These are phyloP conservation scores for Xerocomus spinulosus DNA, from an alignment of 768 basidiomycete species.

Conservation along the genomic window DNA sequence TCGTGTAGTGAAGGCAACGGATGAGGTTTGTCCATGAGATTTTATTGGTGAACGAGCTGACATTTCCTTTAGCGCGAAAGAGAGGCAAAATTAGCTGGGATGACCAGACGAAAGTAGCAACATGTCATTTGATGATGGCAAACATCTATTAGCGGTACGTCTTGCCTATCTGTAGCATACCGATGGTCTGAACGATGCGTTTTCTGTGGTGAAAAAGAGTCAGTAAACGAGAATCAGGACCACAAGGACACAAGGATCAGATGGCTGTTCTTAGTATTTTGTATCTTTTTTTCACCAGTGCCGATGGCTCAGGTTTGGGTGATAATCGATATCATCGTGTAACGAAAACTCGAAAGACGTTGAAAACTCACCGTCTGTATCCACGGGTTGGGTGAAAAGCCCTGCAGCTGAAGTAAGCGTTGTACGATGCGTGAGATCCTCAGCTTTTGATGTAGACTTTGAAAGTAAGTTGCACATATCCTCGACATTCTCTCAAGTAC, in stretches of 20 bases:
- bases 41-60: conserved; percentile 1
- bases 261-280: conserved; percentile 35
- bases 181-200: not conserved
- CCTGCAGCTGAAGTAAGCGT: too few species aligned
- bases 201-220: conserved; percentile 8
- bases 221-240: conserved; percentile 5
- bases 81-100: conserved; percentile 42
- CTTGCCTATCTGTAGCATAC: conserved; percentile 1
- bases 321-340: conserved; percentile 21
- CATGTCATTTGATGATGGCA: not conserved
- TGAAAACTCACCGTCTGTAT: conserved; percentile 1
- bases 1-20: conserved; percentile 58
- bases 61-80: conserved; percentile 44
- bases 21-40: conserved; percentile 42
- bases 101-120: conserved; percentile 22
- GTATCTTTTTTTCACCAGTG: conserved; percentile 26
- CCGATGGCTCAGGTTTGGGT: conserved; percentile 28
- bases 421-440: too few species aligned
- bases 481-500: too few species aligned
- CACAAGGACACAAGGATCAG: conserved; percentile 15
- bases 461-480: too few species aligned
- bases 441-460: too few species aligned
- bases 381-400: too few species aligned
- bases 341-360: not conserved
- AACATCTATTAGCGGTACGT: not conserved